These are phyloP conservation scores for Fusarium albosuccineum DNA, from an alignment of 2,329 filamentous ascomycete species.

Conservation along the genomic window DNA sequence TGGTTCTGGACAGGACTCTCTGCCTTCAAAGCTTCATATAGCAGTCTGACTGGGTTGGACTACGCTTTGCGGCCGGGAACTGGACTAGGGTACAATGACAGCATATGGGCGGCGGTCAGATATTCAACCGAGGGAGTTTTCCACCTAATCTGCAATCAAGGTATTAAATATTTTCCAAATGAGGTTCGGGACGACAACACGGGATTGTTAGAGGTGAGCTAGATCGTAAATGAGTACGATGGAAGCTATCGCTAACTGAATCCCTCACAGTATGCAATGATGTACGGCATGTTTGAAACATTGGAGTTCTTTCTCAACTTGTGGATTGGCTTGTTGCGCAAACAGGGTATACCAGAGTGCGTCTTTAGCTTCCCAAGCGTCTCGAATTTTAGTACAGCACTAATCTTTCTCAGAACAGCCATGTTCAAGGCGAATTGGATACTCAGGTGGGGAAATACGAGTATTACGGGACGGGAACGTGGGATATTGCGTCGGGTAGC, in stretches of 20 bases:
- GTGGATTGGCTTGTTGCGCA: constrained; percentile 5
- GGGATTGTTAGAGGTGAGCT: neutral
- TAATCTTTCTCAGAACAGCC: too few relatives aligned
- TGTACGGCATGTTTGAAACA: neutral
- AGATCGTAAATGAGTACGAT: too few relatives aligned
- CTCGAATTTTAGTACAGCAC: too few relatives aligned
- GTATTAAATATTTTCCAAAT: neutral
- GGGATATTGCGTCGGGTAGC: neutral
- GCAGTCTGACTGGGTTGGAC: neutral
- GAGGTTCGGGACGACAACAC: neutral
- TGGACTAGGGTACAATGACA: neutral
- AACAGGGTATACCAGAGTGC: constrained; percentile 5
- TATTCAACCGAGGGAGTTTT: neutral
- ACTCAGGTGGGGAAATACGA: too few relatives aligned
- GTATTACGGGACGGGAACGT: too few relatives aligned
- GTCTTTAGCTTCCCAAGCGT: neutral
- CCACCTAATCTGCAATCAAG: too few relatives aligned
- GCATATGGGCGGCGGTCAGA: fast-evolving
- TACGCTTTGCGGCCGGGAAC: constrained; percentile 1
- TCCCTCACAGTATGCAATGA: neutral
- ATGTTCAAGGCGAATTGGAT: too few relatives aligned
- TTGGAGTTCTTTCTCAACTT: neutral
- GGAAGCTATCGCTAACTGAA: too few relatives aligned
- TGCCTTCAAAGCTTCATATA: neutral
- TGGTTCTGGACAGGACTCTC: constrained; percentile 7